Conservation (phyloP, 2,329 filamentous ascomycete genomes). For the Penicillium fuscoglaucum region DNA sequence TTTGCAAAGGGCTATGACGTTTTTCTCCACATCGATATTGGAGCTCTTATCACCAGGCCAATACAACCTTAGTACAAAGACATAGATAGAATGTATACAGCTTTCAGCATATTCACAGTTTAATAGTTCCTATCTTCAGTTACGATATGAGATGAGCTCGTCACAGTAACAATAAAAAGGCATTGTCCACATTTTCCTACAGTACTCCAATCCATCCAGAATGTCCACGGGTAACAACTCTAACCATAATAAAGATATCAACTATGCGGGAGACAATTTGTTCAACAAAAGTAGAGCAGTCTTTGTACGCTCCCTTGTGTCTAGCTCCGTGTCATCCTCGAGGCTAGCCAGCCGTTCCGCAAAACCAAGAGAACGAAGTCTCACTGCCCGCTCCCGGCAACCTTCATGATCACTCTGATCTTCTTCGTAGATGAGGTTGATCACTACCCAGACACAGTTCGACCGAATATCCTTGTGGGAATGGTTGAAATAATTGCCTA, state of each 20-base stretch:
- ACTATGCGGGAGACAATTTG: conserved; percentile 12
- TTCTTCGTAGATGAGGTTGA: conserved; percentile 83
- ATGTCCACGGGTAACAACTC: neutral
- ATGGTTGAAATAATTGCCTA: conserved; percentile 73
- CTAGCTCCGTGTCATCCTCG: conserved; percentile 70
- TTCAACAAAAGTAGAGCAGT: conserved; percentile 72
- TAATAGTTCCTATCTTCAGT: neutral
- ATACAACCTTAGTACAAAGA: no score
- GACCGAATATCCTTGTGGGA: conserved; percentile 71
- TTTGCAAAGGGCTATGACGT: conserved; percentile 4
- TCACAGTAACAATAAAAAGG: neutral
- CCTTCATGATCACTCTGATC: conserved; percentile 66
- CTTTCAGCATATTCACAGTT: neutral
- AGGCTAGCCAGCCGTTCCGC: conserved; percentile 64
- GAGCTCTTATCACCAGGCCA: neutral
- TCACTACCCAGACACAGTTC: conserved; percentile 78
- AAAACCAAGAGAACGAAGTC: conserved; percentile 72
- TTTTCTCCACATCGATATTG: neutral
- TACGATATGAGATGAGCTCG: neutral
- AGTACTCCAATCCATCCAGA: neutral
- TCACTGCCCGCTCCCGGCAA: conserved; percentile 65
- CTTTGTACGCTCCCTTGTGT: conserved; percentile 82
- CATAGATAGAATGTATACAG: neutral
- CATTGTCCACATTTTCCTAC: neutral
- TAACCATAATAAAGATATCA: neutral